These are phyloP conservation scores for Phaeosphaeria sp. DNA, from an alignment of 2,329 filamentous ascomycete genomes.

Conservation along the genomic window DNA sequence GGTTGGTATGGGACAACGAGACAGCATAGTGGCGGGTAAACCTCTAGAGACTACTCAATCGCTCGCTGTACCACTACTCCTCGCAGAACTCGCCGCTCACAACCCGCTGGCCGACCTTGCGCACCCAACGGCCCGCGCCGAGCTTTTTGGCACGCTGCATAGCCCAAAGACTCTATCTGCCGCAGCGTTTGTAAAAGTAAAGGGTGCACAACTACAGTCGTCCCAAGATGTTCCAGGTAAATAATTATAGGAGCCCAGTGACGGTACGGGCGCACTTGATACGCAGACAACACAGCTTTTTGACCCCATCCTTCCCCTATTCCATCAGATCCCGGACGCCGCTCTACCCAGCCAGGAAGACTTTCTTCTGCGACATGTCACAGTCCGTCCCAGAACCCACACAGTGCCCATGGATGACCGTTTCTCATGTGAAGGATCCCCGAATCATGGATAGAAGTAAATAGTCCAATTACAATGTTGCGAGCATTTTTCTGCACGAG, in stretches of 20 bases:
- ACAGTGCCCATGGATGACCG: conserved; percentile 6
- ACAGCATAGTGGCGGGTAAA: neutral
- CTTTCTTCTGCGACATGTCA: conserved; percentile 6
- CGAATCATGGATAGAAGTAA: neutral
- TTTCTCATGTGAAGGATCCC: conserved; percentile 6
- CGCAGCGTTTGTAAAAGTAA: no score
- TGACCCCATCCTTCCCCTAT: conserved; percentile 5
- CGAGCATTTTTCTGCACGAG: conserved; percentile 6
- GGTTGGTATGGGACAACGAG: neutral
- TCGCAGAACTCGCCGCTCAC: neutral
- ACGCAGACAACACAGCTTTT: neutral
- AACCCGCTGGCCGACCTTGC: neutral
- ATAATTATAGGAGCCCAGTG: neutral
- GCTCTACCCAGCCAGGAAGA: conserved; percentile 3
- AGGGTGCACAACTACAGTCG: no score
- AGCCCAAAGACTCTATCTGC: neutral
- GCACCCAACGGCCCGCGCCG: neutral
- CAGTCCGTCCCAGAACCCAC: neutral
- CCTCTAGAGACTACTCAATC: neutral
- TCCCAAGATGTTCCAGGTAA: no score
- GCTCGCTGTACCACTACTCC: neutral
- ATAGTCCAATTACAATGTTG: conserved; percentile 1
- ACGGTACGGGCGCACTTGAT: neutral
- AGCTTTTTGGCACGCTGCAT: neutral
- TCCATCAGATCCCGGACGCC: conserved; percentile 6